Evolutionary conservation across 208 protist species (phyloP), one percentile per base, ranked within the genome.

Genomic region (Crithidia bombi): DNA sequence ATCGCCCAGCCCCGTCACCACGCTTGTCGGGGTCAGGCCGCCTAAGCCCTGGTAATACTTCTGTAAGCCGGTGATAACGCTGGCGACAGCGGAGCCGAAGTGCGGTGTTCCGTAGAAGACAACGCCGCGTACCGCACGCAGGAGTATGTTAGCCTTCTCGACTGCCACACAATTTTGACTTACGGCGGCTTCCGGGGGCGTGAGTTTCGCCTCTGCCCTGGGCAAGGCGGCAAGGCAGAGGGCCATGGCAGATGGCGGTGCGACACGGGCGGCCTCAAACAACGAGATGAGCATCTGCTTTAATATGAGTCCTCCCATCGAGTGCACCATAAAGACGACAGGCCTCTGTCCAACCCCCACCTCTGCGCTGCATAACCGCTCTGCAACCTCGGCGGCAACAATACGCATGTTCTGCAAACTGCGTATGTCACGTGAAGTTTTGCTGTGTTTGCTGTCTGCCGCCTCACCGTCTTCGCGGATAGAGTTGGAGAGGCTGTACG

Each of bases 21-120:
- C 79, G 12, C 75, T 64, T 1, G 86, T 88, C 14, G 86, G 82
- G 38, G 64, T 79, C 5, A 88, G 62, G 14, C 86, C 86, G 25
- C 83, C 86, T 19, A 86, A 43, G 12, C 71, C 69, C 41, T 84
- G 73, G 64, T 88, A 92, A 63, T 86, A 86, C 38, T 81, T 72
- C 54, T 79, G 67, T 28, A 89, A 36, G 10, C 80, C 80, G 0
- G 86, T 84, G 36, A 89, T 80, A 21, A 89, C 71, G 52, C 82
- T 89, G 6, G 83, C 83, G 19, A 92, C 63, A 4, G 73, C 74
- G 10, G 86, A 82, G 2, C 86, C 86, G 77, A 92, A 92, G 70
- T 92, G 86, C 21, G 86, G 86, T 7, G 86, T 92, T 17, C 78
- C 72, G 69, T 89, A 92, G 46, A 92, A 92, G 25, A 92, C 86